Evolutionary conservation across 1,139 yeast species (phyloP).

Genomic region (Geotrichum candidum): DNA sequence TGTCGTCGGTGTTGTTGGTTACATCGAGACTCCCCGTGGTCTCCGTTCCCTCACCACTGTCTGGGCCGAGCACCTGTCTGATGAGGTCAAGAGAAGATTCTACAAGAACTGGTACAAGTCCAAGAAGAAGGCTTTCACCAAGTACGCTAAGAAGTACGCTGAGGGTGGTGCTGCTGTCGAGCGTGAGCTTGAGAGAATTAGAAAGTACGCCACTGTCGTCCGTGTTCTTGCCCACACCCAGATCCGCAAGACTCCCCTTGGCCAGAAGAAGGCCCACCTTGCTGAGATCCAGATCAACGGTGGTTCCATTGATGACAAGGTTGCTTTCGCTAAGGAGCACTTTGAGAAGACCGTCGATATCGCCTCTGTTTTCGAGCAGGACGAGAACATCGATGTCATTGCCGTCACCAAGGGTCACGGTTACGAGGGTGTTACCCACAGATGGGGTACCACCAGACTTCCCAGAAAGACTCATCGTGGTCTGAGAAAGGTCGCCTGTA

Average conservation of each 20-base stretch:
- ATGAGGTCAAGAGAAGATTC: slow-evolving; percentile 99
- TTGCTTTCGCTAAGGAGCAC: slow-evolving; percentile 98
- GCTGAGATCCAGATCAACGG: slow-evolving; percentile 99
- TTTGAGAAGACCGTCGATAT: slow-evolving; percentile 98
- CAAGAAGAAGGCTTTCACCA: slow-evolving; percentile 99
- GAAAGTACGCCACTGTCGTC: slow-evolving; percentile 96
- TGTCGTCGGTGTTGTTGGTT: slow-evolving; percentile 99
- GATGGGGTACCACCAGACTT: slow-evolving; percentile 99
- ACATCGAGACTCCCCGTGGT: slow-evolving; percentile 99
- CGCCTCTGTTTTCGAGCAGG: slow-evolving; percentile 94
- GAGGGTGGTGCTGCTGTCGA: slow-evolving; percentile 82
- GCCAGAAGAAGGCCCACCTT: slow-evolving; percentile 99
- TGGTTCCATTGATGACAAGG: slow-evolving; percentile 97
- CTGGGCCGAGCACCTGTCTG: slow-evolving; percentile 99
- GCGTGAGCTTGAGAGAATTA: slow-evolving; percentile 97
- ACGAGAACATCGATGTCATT: slow-evolving; percentile 96
- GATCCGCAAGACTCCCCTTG: slow-evolving; percentile 97
- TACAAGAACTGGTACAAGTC: slow-evolving; percentile 99
- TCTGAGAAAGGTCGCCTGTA: slow-evolving; percentile 99
- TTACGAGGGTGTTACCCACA: slow-evolving; percentile 99
- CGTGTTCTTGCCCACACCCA: slow-evolving; percentile 99
- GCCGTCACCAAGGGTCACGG: slow-evolving; percentile 99
- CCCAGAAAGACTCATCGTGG: slow-evolving; percentile 99
- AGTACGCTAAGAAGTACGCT: slow-evolving; percentile 98
- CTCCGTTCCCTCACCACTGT: slow-evolving; percentile 98